Evolutionary conservation across 768 basidiomycete species (phyloP).

Genomic region (Sistotremastrum suecicum): DNA sequence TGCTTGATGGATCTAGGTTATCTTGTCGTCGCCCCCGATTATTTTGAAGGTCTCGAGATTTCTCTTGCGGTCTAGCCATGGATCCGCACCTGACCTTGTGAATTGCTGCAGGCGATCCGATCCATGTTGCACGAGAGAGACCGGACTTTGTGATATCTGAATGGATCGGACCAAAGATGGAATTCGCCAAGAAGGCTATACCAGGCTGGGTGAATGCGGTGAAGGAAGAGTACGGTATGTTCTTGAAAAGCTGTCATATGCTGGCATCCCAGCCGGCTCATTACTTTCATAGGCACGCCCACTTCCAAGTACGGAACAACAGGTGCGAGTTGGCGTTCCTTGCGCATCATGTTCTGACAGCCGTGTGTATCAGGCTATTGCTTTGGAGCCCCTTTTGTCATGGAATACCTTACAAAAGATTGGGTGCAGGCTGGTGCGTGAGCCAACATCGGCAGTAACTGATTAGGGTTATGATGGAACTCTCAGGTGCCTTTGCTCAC

Average conservation of each 20-base stretch:
- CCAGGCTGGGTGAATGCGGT: conserved; percentile 42
- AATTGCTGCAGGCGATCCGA: conserved; percentile 26
- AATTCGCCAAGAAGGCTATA: conserved; percentile 23
- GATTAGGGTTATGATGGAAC: neutral
- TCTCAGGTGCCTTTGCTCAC: conserved; percentile 11
- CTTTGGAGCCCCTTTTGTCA: conserved; percentile 14
- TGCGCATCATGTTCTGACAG: neutral
- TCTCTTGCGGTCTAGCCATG: too few relatives aligned
- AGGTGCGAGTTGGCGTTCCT: conserved; percentile 19
- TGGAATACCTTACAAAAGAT: conserved; percentile 7
- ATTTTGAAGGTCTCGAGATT: conserved; percentile 27
- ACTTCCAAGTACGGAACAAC: conserved; percentile 30
- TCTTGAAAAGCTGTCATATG: neutral
- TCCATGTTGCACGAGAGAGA: conserved; percentile 26
- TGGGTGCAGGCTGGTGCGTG: neutral
- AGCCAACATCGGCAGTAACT: neutral
- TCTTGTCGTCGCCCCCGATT: conserved; percentile 44
- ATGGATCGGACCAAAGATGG: conserved; percentile 27
- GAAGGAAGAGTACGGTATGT: conserved; percentile 31
- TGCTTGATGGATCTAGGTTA: conserved; percentile 26
- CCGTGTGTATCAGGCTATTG: conserved; percentile 10
- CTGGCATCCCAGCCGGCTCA: conserved; percentile 6
- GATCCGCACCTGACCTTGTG: too few relatives aligned
- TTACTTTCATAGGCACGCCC: conserved; percentile 3
- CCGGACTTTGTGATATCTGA: conserved; percentile 22